Conservation (phyloP, 352 stramenopile genomes). For the Globisporangium acanthophoron region DNA sequence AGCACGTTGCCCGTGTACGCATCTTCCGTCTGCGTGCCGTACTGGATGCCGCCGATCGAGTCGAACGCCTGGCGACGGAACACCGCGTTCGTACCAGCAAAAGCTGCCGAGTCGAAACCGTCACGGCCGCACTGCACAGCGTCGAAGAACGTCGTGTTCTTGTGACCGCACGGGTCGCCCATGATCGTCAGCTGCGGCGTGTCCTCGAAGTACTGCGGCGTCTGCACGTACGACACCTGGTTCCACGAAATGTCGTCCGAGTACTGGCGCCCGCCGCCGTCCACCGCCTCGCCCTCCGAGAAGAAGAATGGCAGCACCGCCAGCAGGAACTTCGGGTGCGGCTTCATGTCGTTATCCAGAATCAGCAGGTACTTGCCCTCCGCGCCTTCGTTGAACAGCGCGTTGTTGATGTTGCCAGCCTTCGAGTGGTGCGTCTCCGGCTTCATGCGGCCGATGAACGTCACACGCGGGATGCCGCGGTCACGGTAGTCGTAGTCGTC, state of each 20-base stretch:
- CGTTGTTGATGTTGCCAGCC: constrained; percentile 91
- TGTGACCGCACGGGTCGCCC: constrained; percentile 85
- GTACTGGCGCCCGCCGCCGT: constrained; percentile 80
- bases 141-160: constrained; percentile 91
- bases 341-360: constrained; percentile 92
- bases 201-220: constrained; percentile 88
- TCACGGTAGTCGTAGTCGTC: constrained; percentile 91
- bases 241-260: constrained; percentile 88
- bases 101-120: constrained; percentile 83
- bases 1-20: constrained; percentile 85
- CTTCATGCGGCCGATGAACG: constrained; percentile 87
- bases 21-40: constrained; percentile 89
- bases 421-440: constrained; percentile 88
- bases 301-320: constrained; percentile 88
- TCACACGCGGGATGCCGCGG: constrained; percentile 79
- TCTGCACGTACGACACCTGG: constrained; percentile 87
- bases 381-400: constrained; percentile 85
- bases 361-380: constrained; percentile 88
- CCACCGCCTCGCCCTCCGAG: constrained; percentile 81
- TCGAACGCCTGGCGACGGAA: constrained; percentile 88
- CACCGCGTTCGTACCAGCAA: constrained; percentile 86
- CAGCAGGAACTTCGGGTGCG: constrained; percentile 84
- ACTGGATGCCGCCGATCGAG: constrained; percentile 87
- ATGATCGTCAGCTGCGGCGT: constrained; percentile 79
- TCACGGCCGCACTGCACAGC: constrained; percentile 84